Base-by-base conservation (phyloP, 768 basidiomycete species). In the Leccinum disarticulatum region DNA sequence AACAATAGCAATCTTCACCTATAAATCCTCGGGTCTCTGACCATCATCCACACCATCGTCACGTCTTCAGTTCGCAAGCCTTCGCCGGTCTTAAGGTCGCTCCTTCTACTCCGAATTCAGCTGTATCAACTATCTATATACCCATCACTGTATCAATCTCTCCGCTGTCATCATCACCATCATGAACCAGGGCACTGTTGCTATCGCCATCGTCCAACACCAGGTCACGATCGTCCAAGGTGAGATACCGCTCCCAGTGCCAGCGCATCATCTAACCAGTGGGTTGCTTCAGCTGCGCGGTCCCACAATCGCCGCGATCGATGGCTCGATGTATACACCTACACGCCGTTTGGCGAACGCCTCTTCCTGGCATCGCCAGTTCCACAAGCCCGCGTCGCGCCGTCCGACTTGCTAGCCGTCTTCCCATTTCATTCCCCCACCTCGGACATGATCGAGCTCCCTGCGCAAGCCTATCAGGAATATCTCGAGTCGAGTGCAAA, bases 151-250 rank as follows among this genome's bases (percentile, higher is more conserved):
- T 63, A 68, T 68, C 66, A 56, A 55, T 43, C 41, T 41, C 50
- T 49, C 41, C 31, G 74, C 19, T 19, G 2, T 73, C 70, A n/a
- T 17, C 33, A 79, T 60, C 36, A 69, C 83, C 28, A 79, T 60
- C 35, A 68, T 85, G 78, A 73, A 80, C 64, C 72, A 82, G 68
- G 85, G 88, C 54, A 80, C 82, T 43, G 74, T 88, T 59, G 88
- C 87, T 54, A 81, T 90, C 58, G 88, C 88, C 22, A 68, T 89
- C 59, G 85, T 90, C 50, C 83, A 85, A 63, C 83, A 81, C 65
- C 83, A 85, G 68, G 83, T 90, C 35, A 83, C 82, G 78, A 70
- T 90, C 61, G 84, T 89, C 27, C 84, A 87, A 83, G 83, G 88
- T 87, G 65, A 58, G 72, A 36, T 36, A 8, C 13, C 43, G 22